Percentiles rank a stretch among this genome's conserved stretches.
Evolutionary conservation across 305 asterid species (phyloP).

Genomic region (Fraxinus latifolia): DNA sequence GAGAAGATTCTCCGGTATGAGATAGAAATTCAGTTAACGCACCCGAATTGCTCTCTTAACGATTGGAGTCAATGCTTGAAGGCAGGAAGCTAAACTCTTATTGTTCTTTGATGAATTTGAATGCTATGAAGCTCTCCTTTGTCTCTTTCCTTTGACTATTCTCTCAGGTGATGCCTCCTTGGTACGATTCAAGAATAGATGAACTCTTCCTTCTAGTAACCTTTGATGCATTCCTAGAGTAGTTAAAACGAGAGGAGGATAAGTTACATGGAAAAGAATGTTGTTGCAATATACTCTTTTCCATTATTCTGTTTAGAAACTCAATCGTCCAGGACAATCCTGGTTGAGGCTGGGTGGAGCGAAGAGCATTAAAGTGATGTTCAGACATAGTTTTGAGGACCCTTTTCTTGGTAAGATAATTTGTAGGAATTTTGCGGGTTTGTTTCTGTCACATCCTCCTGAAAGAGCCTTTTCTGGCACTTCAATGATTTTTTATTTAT

Average conservation of each 20-base stretch:
- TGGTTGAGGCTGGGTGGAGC: conserved; percentile 53
- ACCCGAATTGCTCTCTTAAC: conserved; percentile 85
- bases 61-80: conserved; percentile 60
- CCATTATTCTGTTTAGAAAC: conserved; percentile 82
- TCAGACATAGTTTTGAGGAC: conserved; percentile 34
- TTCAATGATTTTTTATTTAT: conserved; percentile 26
- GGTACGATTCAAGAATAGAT: conserved; percentile 71
- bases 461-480: conserved; percentile 34
- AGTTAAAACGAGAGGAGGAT: conserved; percentile 48
- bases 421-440: conserved; percentile 31
- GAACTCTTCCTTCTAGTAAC: conserved; percentile 71
- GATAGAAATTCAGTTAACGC: conserved; percentile 27
- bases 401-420: conserved; percentile 36
- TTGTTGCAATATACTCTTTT: conserved; percentile 67
- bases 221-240: conserved; percentile 45
- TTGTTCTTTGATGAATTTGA: conserved; percentile 40
- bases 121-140: conserved; percentile 42
- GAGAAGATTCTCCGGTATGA: conserved; percentile 11
- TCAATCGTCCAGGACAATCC: conserved; percentile 91
- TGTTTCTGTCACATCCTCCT: conserved; percentile 33
- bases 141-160: conserved; percentile 49
- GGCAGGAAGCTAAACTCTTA: conserved; percentile 43
- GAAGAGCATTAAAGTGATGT: conserved; percentile 70
- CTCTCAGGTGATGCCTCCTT: conserved; percentile 49
- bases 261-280: conserved; percentile 52